These are phyloP conservation scores for Circinella minor DNA, from an alignment of 371 early-diverging fungal species.

Conservation along the genomic window DNA sequence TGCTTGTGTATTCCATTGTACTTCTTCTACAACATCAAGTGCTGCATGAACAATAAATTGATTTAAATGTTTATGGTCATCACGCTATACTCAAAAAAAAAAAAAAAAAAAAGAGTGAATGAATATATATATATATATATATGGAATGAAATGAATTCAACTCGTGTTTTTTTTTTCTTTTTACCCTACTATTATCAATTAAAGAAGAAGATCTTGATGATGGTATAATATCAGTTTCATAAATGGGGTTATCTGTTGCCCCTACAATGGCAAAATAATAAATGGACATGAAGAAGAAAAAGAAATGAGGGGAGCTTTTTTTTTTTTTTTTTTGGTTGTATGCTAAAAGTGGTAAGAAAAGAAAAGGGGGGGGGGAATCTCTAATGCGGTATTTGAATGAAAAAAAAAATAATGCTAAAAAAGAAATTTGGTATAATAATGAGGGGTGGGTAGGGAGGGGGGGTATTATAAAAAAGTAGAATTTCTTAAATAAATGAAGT, in stretches of 20 bases:
- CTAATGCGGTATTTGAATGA: constrained; percentile 3
- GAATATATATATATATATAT: constrained; percentile 5
- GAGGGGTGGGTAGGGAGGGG: neutral
- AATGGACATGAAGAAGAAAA: constrained; percentile 52
- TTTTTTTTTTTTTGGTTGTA: too few relatives aligned
- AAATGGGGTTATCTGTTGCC: constrained; percentile 90
- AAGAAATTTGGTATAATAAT: neutral
- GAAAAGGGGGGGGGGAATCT: neutral
- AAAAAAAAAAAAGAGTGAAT: neutral
- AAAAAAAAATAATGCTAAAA: neutral
- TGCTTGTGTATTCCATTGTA: constrained; percentile 82
- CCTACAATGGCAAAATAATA: constrained; percentile 95
- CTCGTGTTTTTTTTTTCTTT: too few relatives aligned
- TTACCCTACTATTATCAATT: constrained; percentile 42
- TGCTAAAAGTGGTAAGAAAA: too few relatives aligned
- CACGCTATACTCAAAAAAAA: constrained; percentile 45
- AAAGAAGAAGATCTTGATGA: constrained; percentile 49
- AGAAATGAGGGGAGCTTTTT: neutral
- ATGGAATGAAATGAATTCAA: neutral
- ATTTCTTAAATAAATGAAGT: constrained; percentile 7
- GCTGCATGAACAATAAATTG: constrained; percentile 97
- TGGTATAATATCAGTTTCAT: constrained; percentile 86
- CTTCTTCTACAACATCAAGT: constrained; percentile 94
- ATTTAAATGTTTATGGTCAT: constrained; percentile 89
- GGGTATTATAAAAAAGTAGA: constrained; percentile 1